These are phyloP conservation scores for Phytophthora europaea DNA, from an alignment of 352 stramenopile species.

Conservation along the genomic window DNA sequence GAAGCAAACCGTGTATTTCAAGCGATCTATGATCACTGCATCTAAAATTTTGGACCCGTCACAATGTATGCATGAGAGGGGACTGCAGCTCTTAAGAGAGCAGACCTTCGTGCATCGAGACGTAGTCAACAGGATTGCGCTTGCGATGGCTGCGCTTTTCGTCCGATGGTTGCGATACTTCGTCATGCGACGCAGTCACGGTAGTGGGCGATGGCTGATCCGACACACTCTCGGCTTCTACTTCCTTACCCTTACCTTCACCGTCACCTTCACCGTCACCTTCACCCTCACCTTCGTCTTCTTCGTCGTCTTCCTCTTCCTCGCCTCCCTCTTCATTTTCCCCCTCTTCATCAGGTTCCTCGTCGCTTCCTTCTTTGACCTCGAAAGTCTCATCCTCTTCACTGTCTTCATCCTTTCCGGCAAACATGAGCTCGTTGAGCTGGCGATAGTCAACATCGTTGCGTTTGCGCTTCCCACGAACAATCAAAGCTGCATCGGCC, in stretches of 20 bases:
- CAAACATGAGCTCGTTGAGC: constrained; percentile 86
- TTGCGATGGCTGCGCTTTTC: constrained; percentile 32
- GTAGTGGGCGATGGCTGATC: constrained; percentile 35
- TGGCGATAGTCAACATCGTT: constrained; percentile 83
- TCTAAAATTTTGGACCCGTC: constrained; percentile 28
- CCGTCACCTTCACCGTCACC: constrained; percentile 3
- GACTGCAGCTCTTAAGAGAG: constrained; percentile 19
- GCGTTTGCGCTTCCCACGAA: constrained; percentile 83
- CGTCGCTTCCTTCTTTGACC: constrained; percentile 54
- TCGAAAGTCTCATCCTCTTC: constrained; percentile 64
- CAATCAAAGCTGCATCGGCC: constrained; percentile 53
- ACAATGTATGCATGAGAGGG: background rate
- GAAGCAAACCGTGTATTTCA: constrained; percentile 31
- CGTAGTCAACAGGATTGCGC: constrained; percentile 59
- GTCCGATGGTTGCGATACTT: constrained; percentile 20
- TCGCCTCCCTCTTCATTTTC: constrained; percentile 43
- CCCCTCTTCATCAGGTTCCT: constrained; percentile 42
- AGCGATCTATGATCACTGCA: constrained; percentile 32
- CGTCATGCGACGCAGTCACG: constrained; percentile 31
- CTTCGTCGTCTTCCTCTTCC: background rate
- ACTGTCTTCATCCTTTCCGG: constrained; percentile 64
- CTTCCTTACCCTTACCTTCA: constrained; percentile 1
- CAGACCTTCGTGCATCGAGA: constrained; percentile 73
- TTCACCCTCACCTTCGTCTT: constrained; percentile 20
- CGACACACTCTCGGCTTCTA: constrained; percentile 13